Percentiles rank a stretch among this genome's conserved stretches.
phyloP scores from a whole-genome alignment of 345 rosid species.

The Aquilaria sinensis region DNA sequence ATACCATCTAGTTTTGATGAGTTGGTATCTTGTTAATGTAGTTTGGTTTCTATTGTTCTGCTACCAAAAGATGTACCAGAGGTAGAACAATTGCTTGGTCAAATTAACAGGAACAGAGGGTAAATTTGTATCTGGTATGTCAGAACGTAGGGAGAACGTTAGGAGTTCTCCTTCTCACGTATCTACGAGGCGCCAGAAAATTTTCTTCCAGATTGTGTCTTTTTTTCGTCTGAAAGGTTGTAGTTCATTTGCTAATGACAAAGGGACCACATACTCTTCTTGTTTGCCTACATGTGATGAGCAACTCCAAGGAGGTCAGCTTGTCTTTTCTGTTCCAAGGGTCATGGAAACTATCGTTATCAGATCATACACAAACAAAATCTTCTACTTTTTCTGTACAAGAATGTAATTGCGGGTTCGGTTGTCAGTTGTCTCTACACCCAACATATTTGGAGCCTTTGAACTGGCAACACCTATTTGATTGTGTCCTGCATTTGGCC shows the following conservation, averaged over 20 bases:
- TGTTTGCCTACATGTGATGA: slow-evolving; percentile 23
- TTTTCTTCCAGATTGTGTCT: no score
- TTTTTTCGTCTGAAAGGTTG: background rate
- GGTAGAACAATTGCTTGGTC: no score
- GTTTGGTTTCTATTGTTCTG: no score
- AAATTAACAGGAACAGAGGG: background rate
- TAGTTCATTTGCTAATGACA: background rate
- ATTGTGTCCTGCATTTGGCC: slow-evolving; percentile 7
- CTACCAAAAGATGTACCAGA: no score
- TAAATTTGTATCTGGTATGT: background rate
- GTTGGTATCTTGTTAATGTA: no score
- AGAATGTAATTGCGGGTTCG: background rate
- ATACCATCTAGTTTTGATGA: no score
- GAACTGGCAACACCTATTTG: slow-evolving; percentile 13
- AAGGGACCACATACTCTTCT: slow-evolving; percentile 1
- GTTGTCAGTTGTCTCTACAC: slow-evolving; percentile 9
- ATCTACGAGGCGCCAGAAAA: no score
- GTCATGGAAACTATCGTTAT: slow-evolving; percentile 26
- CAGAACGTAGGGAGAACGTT: background rate
- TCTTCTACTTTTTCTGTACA: slow-evolving; percentile 8
- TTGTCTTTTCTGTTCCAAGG: slow-evolving; percentile 19
- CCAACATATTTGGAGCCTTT: slow-evolving; percentile 18
- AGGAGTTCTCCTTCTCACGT: no score
- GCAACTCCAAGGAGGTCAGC: slow-evolving; percentile 18
- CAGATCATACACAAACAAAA: background rate